A percentile compares a stretch with the other conserved stretches of the same genome.
Evolutionary conservation across 495 filamentous ascomycete species (phyloP).

Genomic region (Rhypophila decipiens): DNA sequence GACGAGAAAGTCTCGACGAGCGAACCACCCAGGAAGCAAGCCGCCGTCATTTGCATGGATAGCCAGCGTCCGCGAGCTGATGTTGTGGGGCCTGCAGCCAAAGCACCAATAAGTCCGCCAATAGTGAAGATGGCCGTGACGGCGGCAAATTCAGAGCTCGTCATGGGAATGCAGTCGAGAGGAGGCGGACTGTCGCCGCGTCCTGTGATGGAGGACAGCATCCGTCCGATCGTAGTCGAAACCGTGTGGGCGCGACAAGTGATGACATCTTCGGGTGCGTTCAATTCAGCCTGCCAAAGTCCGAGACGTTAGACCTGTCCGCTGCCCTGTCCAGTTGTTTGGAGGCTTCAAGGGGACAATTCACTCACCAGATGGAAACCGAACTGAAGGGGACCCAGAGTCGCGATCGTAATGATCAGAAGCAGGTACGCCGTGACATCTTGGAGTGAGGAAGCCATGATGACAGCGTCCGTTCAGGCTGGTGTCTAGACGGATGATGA

Average conservation of each 20-base stretch:
- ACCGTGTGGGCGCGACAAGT: conserved; percentile 65
- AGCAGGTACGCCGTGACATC: conserved; percentile 59
- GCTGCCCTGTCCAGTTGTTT: too few relatives aligned
- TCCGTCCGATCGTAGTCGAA: conserved; percentile 27
- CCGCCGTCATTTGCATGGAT: conserved; percentile 63
- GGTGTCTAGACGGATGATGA: background rate
- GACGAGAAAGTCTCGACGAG: conserved; percentile 63
- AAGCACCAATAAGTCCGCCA: conserved; percentile 78
- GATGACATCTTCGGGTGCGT: conserved; percentile 85
- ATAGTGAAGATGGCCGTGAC: conserved; percentile 88
- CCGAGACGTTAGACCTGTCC: too few relatives aligned
- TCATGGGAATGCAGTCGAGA: conserved; percentile 80
- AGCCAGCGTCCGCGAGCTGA: conserved; percentile 65
- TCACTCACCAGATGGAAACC: conserved; percentile 79
- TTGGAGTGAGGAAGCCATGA: conserved; percentile 29
- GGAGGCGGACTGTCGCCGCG: conserved; percentile 20
- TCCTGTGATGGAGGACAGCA: conserved; percentile 20
- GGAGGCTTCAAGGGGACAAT: background rate
- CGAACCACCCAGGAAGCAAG: conserved; percentile 73
- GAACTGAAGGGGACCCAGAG: conserved; percentile 82
- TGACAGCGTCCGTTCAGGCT: background rate
- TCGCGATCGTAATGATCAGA: conserved; percentile 56
- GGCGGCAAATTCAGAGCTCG: conserved; percentile 63
- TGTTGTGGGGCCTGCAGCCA: conserved; percentile 67
- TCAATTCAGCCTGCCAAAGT: conserved; percentile 90